A percentile compares a stretch with the other conserved stretches of the same genome.
Evolutionary conservation across 345 rosid species (phyloP).

Genomic region (Eucalyptus tenuipes): DNA sequence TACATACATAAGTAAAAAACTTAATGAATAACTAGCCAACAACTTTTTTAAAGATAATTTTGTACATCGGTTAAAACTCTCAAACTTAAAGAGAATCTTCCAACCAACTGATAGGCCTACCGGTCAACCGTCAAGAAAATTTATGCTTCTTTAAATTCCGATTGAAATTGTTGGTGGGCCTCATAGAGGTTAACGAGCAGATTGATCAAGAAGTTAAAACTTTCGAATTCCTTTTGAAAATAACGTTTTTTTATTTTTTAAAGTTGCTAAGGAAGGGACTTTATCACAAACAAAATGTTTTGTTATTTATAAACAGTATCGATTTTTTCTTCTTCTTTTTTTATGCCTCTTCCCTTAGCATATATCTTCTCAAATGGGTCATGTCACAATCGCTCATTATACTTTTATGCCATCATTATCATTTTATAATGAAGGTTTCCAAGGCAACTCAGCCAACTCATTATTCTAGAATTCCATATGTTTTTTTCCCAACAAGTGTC

Average conservation of each 20-base stretch:
- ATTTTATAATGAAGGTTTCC: no score
- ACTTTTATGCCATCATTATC: no score
- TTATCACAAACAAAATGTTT: not conserved
- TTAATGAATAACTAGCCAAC: not conserved
- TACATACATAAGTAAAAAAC: not conserved
- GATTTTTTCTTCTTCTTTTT: not conserved
- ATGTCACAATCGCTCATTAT: not conserved
- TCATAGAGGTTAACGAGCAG: not conserved
- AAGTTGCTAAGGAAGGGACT: not conserved
- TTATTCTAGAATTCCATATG: not conserved
- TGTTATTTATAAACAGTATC: no score
- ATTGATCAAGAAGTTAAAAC: not conserved
- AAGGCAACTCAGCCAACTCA: not conserved
- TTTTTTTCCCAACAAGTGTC: not conserved
- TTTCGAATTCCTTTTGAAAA: not conserved
- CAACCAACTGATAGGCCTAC: not conserved
- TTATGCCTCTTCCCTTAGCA: not conserved
- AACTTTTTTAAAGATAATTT: not conserved
- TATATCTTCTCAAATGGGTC: not conserved
- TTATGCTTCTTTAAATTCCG: not conserved
- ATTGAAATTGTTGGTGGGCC: not conserved
- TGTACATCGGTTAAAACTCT: not conserved
- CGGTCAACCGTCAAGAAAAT: not conserved
- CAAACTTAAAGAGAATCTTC: no score
- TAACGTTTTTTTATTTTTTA: not conserved